Evolutionary conservation across 2,329 filamentous ascomycete genomes (phyloP).

Genomic region (Aphanoascus verrucosus): DNA sequence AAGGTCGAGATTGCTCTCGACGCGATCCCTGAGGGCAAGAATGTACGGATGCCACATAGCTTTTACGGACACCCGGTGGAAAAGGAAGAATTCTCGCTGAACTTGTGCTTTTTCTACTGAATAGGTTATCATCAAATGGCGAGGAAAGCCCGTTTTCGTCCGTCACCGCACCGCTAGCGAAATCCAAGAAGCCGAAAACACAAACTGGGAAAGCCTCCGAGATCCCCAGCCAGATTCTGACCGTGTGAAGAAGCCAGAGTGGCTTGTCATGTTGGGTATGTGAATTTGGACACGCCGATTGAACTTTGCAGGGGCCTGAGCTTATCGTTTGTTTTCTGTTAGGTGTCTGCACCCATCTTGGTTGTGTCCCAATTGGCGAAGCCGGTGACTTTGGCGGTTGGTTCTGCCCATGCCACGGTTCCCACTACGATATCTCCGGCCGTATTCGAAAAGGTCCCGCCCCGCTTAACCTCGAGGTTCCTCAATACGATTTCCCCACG

Average conservation of each 20-base stretch:
- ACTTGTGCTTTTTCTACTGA: background rate
- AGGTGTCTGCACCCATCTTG: constrained; percentile 98
- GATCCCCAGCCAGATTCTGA: constrained; percentile 86
- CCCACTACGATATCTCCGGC: constrained; percentile 98
- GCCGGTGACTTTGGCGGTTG: constrained; percentile 95
- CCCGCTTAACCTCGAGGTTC: constrained; percentile 94
- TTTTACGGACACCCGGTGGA: background rate
- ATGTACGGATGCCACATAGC: constrained; percentile 52
- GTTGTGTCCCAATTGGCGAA: constrained; percentile 98
- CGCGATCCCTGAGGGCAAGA: constrained; percentile 97
- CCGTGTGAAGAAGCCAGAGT: constrained; percentile 96
- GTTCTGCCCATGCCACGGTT: constrained; percentile 99
- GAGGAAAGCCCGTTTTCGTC: constrained; percentile 99
- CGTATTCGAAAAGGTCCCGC: constrained; percentile 96
- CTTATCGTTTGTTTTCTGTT: constrained; percentile 8
- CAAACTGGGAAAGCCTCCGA: constrained; percentile 71
- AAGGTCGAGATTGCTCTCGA: constrained; percentile 96
- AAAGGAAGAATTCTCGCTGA: background rate
- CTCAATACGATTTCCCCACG: constrained; percentile 82
- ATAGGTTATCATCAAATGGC: constrained; percentile 98
- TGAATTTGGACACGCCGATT: constrained; percentile 19
- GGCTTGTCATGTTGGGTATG: constrained; percentile 94
- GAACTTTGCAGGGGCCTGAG: background rate
- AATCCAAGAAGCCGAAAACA: constrained; percentile 87
- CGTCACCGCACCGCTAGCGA: constrained; percentile 89